Percentiles rank a stretch among this genome's conserved stretches.
Conservation (phyloP, 78 protist genomes). For the Chrysochromulina tobinii region DNA sequence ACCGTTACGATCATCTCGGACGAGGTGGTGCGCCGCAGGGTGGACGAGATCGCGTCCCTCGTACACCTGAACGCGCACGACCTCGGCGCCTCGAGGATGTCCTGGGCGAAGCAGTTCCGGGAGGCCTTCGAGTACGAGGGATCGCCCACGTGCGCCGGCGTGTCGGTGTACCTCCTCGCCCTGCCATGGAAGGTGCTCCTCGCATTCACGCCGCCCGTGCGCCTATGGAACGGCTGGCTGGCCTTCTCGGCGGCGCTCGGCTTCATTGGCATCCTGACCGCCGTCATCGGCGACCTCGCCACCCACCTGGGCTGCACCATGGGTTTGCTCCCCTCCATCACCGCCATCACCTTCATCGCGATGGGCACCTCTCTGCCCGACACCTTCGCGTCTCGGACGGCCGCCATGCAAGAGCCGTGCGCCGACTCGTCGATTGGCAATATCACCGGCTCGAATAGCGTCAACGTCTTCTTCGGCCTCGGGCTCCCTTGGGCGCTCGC, state of each 20-base stretch:
- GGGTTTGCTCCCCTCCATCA: constrained; percentile 3
- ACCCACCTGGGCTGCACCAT: background rate
- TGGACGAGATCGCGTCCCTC: no score
- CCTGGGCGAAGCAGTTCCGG: no score
- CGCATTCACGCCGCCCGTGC: background rate
- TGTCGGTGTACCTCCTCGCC: background rate
- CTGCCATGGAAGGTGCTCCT: constrained; percentile 9
- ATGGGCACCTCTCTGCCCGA: constrained; percentile 39
- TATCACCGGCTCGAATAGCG: constrained; percentile 43
- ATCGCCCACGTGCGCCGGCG: no score
- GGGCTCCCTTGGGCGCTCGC: constrained; percentile 32
- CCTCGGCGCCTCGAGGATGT: no score
- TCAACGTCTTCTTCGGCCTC: constrained; percentile 50
- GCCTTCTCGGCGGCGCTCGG: background rate
- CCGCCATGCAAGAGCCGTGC: background rate
- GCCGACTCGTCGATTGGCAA: background rate
- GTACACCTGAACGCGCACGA: no score
- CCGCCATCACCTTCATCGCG: constrained; percentile 49
- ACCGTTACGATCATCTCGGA: no score
- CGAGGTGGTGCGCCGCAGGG: no score
- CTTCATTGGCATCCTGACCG: background rate
- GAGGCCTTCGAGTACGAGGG: background rate
- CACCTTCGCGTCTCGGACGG: background rate
- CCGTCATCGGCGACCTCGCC: constrained; percentile 24
- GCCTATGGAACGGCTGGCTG: constrained; percentile 5